phyloP scores from a whole-genome alignment of 2,329 filamentous ascomycete species.

The Colletotrichum filicis region DNA sequence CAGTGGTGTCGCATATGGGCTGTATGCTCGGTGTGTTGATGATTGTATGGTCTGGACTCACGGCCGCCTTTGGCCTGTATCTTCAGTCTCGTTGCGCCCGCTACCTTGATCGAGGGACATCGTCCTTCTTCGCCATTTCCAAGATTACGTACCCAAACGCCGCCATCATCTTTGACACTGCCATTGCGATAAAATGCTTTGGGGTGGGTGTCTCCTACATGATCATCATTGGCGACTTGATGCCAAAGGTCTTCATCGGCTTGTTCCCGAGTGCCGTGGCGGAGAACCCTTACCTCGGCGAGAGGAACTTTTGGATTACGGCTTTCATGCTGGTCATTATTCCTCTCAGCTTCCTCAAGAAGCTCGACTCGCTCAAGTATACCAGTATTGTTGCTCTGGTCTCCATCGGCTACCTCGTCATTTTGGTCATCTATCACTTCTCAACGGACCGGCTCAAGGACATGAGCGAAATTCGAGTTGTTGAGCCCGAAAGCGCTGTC shows the following conservation, averaged over 20 bases:
- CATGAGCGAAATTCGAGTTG: conserved; percentile 78
- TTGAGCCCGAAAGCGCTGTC: conserved; percentile 83
- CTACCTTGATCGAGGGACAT: conserved; percentile 88
- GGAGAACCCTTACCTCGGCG: conserved; percentile 77
- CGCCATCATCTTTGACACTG: conserved; percentile 92
- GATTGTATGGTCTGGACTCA: conserved; percentile 91
- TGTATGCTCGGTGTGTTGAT: conserved; percentile 85
- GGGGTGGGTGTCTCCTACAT: conserved; percentile 97
- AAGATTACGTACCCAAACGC: conserved; percentile 98
- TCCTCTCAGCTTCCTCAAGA: conserved; percentile 89
- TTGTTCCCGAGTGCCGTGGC: conserved; percentile 74
- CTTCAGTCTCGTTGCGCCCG: conserved; percentile 92
- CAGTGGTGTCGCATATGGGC: conserved; percentile 94
- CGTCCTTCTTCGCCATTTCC: conserved; percentile 96
- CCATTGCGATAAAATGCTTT: conserved; percentile 98
- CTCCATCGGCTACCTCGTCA: conserved; percentile 92
- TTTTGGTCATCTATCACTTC: conserved; percentile 95
- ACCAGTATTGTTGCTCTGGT: conserved; percentile 92
- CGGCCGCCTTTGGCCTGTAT: conserved; percentile 92
- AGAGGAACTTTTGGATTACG: conserved; percentile 97
- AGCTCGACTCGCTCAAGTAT: conserved; percentile 96
- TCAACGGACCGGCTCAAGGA: conserved; percentile 80
- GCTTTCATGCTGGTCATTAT: conserved; percentile 98
- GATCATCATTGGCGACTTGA: conserved; percentile 98
- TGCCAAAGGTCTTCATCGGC: conserved; percentile 91